Conservation (phyloP, 1,139 yeast genomes). For the Taphrina communis region DNA sequence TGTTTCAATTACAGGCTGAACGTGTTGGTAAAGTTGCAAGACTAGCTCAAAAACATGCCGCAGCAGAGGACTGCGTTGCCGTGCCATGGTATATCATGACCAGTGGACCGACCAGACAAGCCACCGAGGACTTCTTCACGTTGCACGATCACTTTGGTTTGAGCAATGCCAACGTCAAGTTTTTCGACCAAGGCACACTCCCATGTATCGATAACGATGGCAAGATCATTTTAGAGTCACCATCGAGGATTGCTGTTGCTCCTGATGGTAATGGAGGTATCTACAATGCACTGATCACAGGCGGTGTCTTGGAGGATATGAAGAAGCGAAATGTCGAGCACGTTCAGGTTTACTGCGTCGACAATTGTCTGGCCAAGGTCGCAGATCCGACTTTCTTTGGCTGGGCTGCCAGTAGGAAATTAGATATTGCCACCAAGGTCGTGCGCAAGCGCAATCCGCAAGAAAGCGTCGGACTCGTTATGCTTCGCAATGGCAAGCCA, state of each 20-base stretch:
- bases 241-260: slow-evolving; percentile 70
- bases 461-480: slow-evolving; percentile 93
- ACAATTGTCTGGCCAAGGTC: slow-evolving; percentile 86
- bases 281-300: slow-evolving; percentile 76
- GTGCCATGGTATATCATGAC: slow-evolving; percentile 96
- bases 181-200: slow-evolving; percentile 92
- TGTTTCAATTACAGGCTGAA: slow-evolving; percentile 94
- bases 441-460: slow-evolving; percentile 88
- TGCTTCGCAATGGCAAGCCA: slow-evolving; percentile 67
- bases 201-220: slow-evolving; percentile 86
- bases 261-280: slow-evolving; percentile 99
- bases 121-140: slow-evolving; percentile 75
- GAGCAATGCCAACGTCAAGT: slow-evolving; percentile 62
- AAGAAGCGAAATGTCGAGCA: slow-evolving; percentile 75
- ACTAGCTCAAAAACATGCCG: slow-evolving; percentile 57
- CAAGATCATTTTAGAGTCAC: slow-evolving; percentile 67
- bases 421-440: slow-evolving; percentile 87
- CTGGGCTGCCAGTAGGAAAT: slow-evolving; percentile 67
- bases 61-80: slow-evolving; percentile 50
- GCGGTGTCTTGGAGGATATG: slow-evolving; percentile 73
- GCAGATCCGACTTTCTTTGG: slow-evolving; percentile 96
- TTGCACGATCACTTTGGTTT: slow-evolving; percentile 74
- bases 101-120: slow-evolving; percentile 79
- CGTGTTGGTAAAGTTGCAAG: slow-evolving; percentile 69
- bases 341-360: slow-evolving; percentile 96